These are phyloP conservation scores for Sporodiniella umbellata DNA, from an alignment of 371 early-diverging fungal species.

Conservation along the genomic window DNA sequence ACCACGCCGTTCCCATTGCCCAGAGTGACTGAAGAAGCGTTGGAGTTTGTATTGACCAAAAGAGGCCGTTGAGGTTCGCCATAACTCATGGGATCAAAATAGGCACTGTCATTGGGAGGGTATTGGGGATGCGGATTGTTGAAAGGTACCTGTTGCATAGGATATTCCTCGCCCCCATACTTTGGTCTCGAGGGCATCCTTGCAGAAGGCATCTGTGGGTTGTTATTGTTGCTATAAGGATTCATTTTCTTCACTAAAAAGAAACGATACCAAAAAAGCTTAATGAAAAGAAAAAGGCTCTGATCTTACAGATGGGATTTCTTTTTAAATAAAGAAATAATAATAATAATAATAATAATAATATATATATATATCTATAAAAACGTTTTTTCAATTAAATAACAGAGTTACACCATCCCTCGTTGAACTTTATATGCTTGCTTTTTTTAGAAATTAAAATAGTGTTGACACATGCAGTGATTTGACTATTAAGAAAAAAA, in stretches of 20 bases:
- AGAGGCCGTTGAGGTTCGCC: slow-evolving; percentile 10
- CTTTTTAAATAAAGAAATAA: no score
- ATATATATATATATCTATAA: no score
- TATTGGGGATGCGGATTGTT: not conserved
- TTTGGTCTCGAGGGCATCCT: slow-evolving; percentile 15
- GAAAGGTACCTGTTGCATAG: slow-evolving; percentile 17
- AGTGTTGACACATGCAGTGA: no score
- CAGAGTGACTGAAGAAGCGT: slow-evolving; percentile 5
- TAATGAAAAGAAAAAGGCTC: slow-evolving; percentile 1
- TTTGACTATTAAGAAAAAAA: slow-evolving; percentile 8
- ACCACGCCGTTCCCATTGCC: not conserved
- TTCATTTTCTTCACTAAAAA: slow-evolving; percentile 5
- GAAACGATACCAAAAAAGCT: not conserved
- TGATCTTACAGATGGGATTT: not conserved
- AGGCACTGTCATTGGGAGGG: slow-evolving; percentile 5
- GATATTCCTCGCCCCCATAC: slow-evolving; percentile 20
- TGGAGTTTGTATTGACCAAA: slow-evolving; percentile 7
- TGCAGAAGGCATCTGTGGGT: slow-evolving; percentile 15
- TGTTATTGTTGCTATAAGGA: slow-evolving; percentile 13
- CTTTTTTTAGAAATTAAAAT: no score
- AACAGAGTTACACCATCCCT: no score
- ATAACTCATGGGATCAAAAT: slow-evolving; percentile 7
- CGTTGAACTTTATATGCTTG: no score
- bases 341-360: no score
- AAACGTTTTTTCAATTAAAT: no score